A percentile compares a stretch with the other conserved stretches of the same genome.
Conservation (phyloP, 1,139 yeast genomes). For the Candida tropicalis region DNA sequence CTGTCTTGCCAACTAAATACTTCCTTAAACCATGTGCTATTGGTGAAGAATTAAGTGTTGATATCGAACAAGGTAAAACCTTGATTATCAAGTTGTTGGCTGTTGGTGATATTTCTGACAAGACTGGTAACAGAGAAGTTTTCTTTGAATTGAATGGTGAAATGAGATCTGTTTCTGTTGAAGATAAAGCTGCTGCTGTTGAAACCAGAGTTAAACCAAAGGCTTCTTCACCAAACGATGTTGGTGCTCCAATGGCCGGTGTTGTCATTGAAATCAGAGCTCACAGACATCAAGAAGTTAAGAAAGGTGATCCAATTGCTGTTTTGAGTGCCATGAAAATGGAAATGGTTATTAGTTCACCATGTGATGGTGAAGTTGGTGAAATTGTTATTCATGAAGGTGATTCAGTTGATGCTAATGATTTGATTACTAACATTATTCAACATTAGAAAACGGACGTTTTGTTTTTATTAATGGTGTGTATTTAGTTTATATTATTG, state of each 20-base stretch:
- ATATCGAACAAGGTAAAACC: constrained; percentile 93
- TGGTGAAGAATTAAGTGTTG: constrained; percentile 87
- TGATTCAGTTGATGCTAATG: constrained; percentile 94
- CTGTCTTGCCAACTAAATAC: constrained; percentile 89
- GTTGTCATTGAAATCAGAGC: constrained; percentile 94
- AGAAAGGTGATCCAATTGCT: constrained; percentile 95
- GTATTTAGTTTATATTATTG: not conserved
- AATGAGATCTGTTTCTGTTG: constrained; percentile 91
- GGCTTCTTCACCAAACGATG: constrained; percentile 91
- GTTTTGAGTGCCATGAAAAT: constrained; percentile 98
- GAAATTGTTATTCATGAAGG: constrained; percentile 82
- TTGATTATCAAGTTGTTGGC: constrained; percentile 91
- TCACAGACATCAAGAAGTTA: constrained; percentile 82
- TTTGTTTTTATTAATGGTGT: not conserved
- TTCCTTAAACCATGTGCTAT: constrained; percentile 85
- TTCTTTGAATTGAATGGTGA: constrained; percentile 98
- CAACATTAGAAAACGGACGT: constrained; percentile 1
- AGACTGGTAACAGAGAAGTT: constrained; percentile 92
- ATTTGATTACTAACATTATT: constrained; percentile 55
- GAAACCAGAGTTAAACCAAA: constrained; percentile 87
- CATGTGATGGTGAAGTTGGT: constrained; percentile 80
- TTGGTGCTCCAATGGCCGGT: constrained; percentile 99
- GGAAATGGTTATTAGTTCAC: constrained; percentile 99
- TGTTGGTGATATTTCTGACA: constrained; percentile 81
- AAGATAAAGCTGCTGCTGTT: constrained; percentile 82